These are phyloP conservation scores for Candida boleticola DNA, from an alignment of 805 yeast species.

Conservation along the genomic window DNA sequence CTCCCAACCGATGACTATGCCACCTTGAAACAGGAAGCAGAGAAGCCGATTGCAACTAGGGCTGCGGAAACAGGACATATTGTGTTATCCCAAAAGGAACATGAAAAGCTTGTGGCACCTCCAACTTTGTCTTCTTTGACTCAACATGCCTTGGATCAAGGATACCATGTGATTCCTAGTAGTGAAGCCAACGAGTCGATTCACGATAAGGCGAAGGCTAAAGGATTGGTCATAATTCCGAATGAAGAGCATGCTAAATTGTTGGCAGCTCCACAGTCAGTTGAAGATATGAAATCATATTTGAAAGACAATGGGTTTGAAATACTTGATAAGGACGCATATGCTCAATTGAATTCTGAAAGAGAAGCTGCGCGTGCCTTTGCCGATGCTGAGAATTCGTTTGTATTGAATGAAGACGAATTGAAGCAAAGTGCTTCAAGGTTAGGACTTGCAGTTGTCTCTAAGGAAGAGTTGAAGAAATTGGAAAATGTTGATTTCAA, in stretches of 20 bases:
- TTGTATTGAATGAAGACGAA: slow-evolving; percentile 26
- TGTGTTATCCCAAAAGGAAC: slow-evolving; percentile 1
- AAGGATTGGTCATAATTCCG: slow-evolving; percentile 12
- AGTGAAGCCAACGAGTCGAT: slow-evolving; percentile 11
- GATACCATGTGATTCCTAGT: background rate
- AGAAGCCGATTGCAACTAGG: slow-evolving; percentile 14
- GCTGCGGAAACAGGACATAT: slow-evolving; percentile 18
- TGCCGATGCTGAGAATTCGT: slow-evolving; percentile 30
- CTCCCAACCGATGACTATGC: slow-evolving; percentile 23
- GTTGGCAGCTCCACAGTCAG: background rate
- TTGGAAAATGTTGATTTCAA: slow-evolving; percentile 16
- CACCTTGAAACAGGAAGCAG: slow-evolving; percentile 10
- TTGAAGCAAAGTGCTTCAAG: slow-evolving; percentile 22
- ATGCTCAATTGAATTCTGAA: slow-evolving; percentile 15
- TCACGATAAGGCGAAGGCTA: slow-evolving; percentile 16
- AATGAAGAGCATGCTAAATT: slow-evolving; percentile 4
- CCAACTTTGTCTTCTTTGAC: slow-evolving; percentile 14
- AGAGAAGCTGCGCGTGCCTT: slow-evolving; percentile 12
- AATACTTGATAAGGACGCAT: slow-evolving; percentile 10
- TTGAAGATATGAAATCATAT: slow-evolving; percentile 4
- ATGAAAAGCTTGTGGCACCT: background rate
- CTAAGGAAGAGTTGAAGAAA: slow-evolving; percentile 13
- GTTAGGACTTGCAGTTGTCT: slow-evolving; percentile 23
- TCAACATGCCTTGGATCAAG: slow-evolving; percentile 10
- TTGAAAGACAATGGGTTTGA: slow-evolving; percentile 7